phyloP scores from a whole-genome alignment of 805 yeast genomes.

The Ogataea pilisensis region DNA sequence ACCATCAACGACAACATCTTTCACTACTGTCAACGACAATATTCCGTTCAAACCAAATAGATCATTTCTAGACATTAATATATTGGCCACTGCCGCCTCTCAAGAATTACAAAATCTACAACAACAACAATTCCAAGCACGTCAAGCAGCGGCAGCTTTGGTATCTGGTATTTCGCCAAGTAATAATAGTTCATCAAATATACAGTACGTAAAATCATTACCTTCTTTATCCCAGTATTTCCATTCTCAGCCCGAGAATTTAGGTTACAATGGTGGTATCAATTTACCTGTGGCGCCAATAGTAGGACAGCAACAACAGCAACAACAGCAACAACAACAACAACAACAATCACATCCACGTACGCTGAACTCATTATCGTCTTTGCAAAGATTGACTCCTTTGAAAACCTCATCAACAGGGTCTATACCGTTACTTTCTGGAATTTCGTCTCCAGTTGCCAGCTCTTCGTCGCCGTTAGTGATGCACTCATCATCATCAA shows the following conservation, averaged over 20 bases:
- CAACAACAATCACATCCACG: slow-evolving; percentile 16
- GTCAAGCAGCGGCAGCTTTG: slow-evolving; percentile 19
- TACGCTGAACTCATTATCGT: slow-evolving; percentile 34
- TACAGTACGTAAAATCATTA: slow-evolving; percentile 44
- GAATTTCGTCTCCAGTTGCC: slow-evolving; percentile 3
- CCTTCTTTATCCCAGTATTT: slow-evolving; percentile 52
- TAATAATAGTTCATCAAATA: slow-evolving; percentile 9
- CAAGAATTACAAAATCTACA: slow-evolving; percentile 47
- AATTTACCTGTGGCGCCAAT: too few species aligned
- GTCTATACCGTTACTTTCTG: slow-evolving; percentile 12
- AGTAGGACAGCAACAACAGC: too few species aligned
- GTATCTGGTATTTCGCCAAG: slow-evolving; percentile 8
- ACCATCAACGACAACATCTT: neutral
- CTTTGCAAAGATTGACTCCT: slow-evolving; percentile 46
- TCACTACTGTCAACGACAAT: neutral
- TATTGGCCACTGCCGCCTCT: slow-evolving; percentile 51
- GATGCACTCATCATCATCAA: neutral
- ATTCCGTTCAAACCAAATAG: slow-evolving; percentile 14
- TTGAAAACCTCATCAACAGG: slow-evolving; percentile 20
- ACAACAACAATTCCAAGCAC: slow-evolving; percentile 20
- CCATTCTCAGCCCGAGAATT: slow-evolving; percentile 28
- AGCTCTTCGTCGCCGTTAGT: neutral
- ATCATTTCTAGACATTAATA: slow-evolving; percentile 40
- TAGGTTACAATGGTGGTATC: too few species aligned
- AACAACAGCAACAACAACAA: too few species aligned